Conservation (phyloP, 176 grass and related monocot species). For the Metroxylon sagu region DNA sequence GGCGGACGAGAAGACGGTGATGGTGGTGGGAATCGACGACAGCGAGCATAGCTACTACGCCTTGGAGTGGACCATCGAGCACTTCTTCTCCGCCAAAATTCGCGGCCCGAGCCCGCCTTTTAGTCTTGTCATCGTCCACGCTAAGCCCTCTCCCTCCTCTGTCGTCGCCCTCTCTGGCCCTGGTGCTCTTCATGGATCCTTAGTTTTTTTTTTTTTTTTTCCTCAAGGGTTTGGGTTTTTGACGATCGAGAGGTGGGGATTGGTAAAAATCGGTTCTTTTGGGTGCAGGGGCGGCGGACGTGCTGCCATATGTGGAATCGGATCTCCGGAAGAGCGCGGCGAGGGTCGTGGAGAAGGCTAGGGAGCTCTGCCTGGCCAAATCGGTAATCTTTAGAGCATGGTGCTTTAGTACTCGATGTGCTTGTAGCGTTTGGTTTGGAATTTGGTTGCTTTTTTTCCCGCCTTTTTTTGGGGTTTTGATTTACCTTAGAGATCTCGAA, state of each 20-base stretch:
- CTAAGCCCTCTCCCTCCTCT: constrained; percentile 45
- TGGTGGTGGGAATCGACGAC: constrained; percentile 62
- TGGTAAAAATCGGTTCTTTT: not conserved
- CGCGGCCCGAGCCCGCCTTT: not conserved
- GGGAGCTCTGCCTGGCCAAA: constrained; percentile 29
- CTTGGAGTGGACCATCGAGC: constrained; percentile 46
- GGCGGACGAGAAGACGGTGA: constrained; percentile 26
- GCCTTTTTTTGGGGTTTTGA: too few relatives aligned
- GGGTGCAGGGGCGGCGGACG: constrained; percentile 26
- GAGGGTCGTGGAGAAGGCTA: constrained; percentile 33
- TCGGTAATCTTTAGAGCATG: constrained; percentile 19
- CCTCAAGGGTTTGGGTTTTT: too few relatives aligned
- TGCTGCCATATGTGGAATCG: constrained; percentile 30
- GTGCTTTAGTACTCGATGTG: not conserved
- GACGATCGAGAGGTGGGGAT: not conserved
- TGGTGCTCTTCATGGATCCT: constrained; percentile 12
- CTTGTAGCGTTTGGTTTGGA: not conserved
- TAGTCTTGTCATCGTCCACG: constrained; percentile 61
- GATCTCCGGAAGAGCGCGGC: constrained; percentile 42
- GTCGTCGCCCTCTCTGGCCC: constrained; percentile 31
- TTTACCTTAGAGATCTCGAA: too few relatives aligned
- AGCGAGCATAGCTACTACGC: constrained; percentile 56
- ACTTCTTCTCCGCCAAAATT: constrained; percentile 10
- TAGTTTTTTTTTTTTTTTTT: too few relatives aligned
- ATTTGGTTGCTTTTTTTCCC: not conserved